Evolutionary conservation across 225 moss, liverwort and hornwort genomes (phyloP).

Genomic region (Pleurozium schreberi): DNA sequence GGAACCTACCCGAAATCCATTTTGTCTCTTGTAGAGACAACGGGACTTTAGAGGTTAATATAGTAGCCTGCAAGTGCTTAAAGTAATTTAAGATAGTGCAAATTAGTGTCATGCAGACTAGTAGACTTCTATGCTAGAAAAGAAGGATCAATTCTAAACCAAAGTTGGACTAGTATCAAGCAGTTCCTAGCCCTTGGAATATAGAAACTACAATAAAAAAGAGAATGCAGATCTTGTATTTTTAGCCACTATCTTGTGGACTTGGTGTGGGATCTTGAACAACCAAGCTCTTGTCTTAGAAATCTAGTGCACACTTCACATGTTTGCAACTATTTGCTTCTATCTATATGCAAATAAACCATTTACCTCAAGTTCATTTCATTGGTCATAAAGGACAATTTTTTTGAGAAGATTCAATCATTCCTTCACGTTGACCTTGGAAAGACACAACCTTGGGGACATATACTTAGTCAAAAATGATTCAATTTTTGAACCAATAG

Average conservation of each 20-base stretch:
- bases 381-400: not conserved
- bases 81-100: too few species aligned
- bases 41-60: too few species aligned
- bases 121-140: not conserved
- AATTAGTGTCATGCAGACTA: not conserved
- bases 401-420: not conserved
- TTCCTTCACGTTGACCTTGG: not conserved
- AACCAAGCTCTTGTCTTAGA: not conserved
- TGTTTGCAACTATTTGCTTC: not conserved
- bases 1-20: too few species aligned
- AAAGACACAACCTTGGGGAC: not conserved
- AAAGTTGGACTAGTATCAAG: not conserved
- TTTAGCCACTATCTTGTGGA: not conserved
- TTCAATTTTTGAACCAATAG: not conserved
- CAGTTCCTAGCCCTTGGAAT: not conserved
- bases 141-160: not conserved
- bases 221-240: not conserved
- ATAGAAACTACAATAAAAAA: not conserved
- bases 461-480: not conserved
- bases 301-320: not conserved
- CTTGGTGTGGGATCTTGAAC: not conserved
- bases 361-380: not conserved
- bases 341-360: not conserved
- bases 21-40: too few species aligned
- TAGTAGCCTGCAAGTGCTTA: rapidly evolving